Base-by-base conservation (phyloP, 805 yeast species). In the Candida berthetii region DNA sequence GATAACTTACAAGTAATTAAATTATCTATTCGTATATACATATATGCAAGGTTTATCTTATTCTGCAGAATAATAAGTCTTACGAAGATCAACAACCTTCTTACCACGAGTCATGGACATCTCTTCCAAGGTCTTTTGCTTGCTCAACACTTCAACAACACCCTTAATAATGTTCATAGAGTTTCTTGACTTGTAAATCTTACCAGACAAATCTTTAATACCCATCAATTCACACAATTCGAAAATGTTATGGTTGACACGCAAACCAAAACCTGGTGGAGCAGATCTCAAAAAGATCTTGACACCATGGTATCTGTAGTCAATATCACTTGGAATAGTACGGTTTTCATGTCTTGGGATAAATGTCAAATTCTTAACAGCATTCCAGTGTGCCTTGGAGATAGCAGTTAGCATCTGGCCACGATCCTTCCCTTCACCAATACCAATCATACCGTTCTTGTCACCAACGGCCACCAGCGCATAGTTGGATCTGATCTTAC, bases 201-300 rank as follows among this genome's bases (percentile, higher is more conserved):
- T 91, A 4, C 95, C 96, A 54, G 89, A 78, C 55, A 93, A 69
- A 65, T 93, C 99, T 63, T 84, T 85, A 62, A 93, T 88, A 48
- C 99, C 99, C 1, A 90, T 96, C 44, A 89, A 80, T 60, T 84
- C 85, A 63, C 97, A 90, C 44, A 93, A 79, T 66, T 89, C 96
- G 55, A 82, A 88, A 48, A 93, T 81, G 61, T 83, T 78, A 50
- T 86, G 95, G 66, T 90, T 90, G 36, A 89, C 96, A 54, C 97
- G 76, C 45, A 93, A 73, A 17, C 99, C 99, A 48, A 84, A 84
- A 55, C 97, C 98, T 1, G 96, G 82, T 19, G 96, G 93, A 1
- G 96, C 90, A 3, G 95, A 78, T 59, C 89, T 78, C 54, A 93
- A 68, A 51, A 81, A 78, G 51, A 93, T 73, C 52, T 83, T 77